phyloP scores from a whole-genome alignment of 176 grass and related monocot genomes.

The Cenchrus americanus region DNA sequence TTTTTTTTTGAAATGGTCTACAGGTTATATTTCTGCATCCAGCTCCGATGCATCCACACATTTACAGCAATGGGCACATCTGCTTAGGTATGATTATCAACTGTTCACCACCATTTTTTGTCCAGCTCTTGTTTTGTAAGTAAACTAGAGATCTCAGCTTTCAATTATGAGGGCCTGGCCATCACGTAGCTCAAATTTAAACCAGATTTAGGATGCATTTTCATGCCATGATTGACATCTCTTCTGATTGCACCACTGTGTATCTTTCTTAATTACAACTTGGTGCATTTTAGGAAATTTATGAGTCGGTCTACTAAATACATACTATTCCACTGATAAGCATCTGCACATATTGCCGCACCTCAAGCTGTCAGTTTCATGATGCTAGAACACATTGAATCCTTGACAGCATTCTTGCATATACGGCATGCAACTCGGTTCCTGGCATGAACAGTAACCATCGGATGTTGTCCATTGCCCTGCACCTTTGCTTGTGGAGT shows the following conservation, averaged over 20 bases:
- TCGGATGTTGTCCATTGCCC: background rate
- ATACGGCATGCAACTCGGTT: background rate
- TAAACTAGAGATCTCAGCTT: background rate
- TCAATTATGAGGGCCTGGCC: background rate
- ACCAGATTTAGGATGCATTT: background rate
- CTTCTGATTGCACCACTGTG: background rate
- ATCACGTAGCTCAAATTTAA: background rate
- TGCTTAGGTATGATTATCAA: constrained; percentile 72
- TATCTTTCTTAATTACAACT: background rate
- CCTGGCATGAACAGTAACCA: background rate
- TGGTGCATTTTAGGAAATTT: background rate
- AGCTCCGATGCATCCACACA: constrained; percentile 82
- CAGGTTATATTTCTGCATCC: constrained; percentile 96
- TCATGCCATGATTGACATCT: background rate
- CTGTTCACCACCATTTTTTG: background rate
- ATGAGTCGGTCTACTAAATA: background rate
- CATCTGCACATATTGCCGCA: background rate
- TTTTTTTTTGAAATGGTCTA: constrained; percentile 1
- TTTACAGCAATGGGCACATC: constrained; percentile 96
- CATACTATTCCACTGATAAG: background rate
- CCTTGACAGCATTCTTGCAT: background rate
- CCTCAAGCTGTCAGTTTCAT: background rate
- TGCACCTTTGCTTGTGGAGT: constrained; percentile 18
- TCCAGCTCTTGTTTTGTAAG: background rate
- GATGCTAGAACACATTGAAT: background rate